A percentile compares a stretch with the other conserved stretches of the same genome.
Evolutionary conservation across 2,329 filamentous ascomycete genomes (phyloP).

Genomic region (Periconia sp.): DNA sequence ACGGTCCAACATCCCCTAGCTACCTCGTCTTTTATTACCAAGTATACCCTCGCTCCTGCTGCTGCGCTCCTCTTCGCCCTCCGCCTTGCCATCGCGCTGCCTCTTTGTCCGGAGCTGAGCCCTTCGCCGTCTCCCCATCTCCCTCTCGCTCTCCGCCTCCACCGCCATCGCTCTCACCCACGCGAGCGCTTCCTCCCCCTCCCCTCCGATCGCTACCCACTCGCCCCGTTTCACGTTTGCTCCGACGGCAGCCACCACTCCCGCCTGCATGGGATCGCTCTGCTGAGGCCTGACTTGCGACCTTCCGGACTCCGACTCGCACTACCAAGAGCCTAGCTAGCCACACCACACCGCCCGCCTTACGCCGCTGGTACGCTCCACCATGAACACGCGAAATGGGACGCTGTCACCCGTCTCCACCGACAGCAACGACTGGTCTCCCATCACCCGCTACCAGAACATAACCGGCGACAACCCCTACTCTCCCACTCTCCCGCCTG

Average conservation of each 20-base stretch:
- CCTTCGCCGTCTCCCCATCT: not conserved
- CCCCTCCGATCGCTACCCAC: constrained; percentile 10
- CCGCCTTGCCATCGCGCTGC: constrained; percentile 20
- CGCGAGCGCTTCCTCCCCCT: constrained; percentile 4
- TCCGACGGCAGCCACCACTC: constrained; percentile 10
- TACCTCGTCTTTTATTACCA: constrained; percentile 5
- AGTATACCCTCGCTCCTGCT: too few relatives aligned
- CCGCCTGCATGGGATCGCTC: constrained; percentile 4
- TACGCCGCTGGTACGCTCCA: constrained; percentile 30
- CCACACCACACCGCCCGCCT: constrained; percentile 3
- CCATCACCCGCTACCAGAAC: constrained; percentile 47
- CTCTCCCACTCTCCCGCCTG: constrained; percentile 43
- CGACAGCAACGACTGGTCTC: constrained; percentile 49
- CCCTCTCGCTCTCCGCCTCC: not conserved
- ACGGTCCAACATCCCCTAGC: constrained; percentile 5
- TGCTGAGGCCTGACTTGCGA: constrained; percentile 5
- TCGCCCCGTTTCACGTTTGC: constrained; percentile 16
- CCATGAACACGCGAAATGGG: constrained; percentile 46
- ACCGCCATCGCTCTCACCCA: constrained; percentile 4
- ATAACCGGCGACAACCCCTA: constrained; percentile 45
- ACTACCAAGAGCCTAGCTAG: constrained; percentile 9
- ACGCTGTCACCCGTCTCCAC: constrained; percentile 49
- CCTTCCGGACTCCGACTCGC: constrained; percentile 13
- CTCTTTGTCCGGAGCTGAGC: not conserved
- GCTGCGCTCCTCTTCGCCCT: too few relatives aligned